phyloP scores from a whole-genome alignment of 108 stramenopile species.

The Bacterosira constricta region DNA sequence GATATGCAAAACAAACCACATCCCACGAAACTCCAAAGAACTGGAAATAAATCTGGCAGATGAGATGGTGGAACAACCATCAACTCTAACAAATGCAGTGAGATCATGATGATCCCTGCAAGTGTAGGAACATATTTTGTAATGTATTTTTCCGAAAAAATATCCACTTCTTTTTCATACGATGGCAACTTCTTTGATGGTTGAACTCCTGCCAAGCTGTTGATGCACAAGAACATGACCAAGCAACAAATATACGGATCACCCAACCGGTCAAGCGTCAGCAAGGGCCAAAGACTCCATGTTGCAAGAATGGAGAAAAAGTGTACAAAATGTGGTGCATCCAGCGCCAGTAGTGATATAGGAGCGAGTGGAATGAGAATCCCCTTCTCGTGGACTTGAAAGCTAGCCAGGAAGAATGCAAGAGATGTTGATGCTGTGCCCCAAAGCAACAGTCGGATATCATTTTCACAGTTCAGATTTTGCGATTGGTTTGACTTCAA shows the following conservation, averaged over 20 bases:
- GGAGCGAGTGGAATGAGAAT: conserved; percentile 88
- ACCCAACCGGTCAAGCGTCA: conserved; percentile 70
- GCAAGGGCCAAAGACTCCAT: conserved; percentile 78
- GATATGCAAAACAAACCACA: conserved; percentile 67
- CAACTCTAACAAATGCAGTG: conserved; percentile 56
- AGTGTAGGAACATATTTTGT: conserved; percentile 34
- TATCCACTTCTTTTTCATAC: neutral
- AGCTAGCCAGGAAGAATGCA: conserved; percentile 92
- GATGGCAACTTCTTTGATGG: neutral
- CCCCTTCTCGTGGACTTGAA: conserved; percentile 96
- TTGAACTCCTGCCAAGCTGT: neutral
- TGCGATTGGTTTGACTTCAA: neutral
- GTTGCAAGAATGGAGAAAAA: conserved; percentile 74
- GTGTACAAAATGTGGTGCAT: conserved; percentile 56
- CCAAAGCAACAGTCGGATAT: conserved; percentile 55
- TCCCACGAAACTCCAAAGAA: conserved; percentile 75
- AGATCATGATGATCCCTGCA: conserved; percentile 50
- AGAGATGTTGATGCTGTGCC: conserved; percentile 69
- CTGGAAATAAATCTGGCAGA: conserved; percentile 78
- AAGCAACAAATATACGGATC: conserved; percentile 64
- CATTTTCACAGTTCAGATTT: conserved; percentile 10
- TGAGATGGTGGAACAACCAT: conserved; percentile 44
- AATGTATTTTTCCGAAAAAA: conserved; percentile 15
- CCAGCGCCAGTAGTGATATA: conserved; percentile 58
- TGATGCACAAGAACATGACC: conserved; percentile 53